Evolutionary conservation across 2,329 filamentous ascomycete species (phyloP), one percentile per base, ranked within the genome.

Genomic region (Phialemoniopsis sp.): DNA sequence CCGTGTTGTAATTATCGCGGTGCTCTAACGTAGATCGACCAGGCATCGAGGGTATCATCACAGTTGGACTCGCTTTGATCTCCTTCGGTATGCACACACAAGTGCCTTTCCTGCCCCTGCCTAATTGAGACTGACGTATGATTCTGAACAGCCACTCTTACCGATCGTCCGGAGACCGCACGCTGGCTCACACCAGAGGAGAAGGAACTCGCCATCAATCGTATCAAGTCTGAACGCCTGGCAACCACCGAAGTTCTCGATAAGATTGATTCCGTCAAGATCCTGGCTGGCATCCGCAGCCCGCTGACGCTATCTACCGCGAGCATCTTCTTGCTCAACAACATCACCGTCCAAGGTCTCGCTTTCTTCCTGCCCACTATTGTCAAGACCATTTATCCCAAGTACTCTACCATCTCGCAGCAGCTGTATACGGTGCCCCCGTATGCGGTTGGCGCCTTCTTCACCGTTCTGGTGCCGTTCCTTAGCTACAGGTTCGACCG

Each of bases 311-410:
- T 61, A 4, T 37, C 58, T 1, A 80, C 72, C 0, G 56, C 74
- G 0, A 59, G 76, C 43, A 74, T 82, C 45, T 81, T 82, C 58
- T 58, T 82, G 1, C 67, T 83, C 38, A 65, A 78, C 64, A 82
- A 80, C 56, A 76, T 87, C 53, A 87, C 82, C 0, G 82, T 86
- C 1, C 80, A 85, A 52, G 82, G 82, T 4, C 66, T 86, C 3
- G 78, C 78, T 1, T 85, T 85, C 66, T 87, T 87, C 60, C 61
- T 74, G 0, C 82, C 82, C 0, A 86, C 81, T 0, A 85, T 87
- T 40, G 78, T 87, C 33, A 60, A 60, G 26, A 84, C 76, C 3
- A 85, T 86, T 53, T 86, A 84, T 49, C 80, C 80, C 0, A 49
- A 68, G 3, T 58, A 62, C 35, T 66, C 63, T 10, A 70, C 79